These are phyloP conservation scores for Ceratobasidium sp. DNA, from an alignment of 1,284 basidiomycete species.

Conservation along the genomic window DNA sequence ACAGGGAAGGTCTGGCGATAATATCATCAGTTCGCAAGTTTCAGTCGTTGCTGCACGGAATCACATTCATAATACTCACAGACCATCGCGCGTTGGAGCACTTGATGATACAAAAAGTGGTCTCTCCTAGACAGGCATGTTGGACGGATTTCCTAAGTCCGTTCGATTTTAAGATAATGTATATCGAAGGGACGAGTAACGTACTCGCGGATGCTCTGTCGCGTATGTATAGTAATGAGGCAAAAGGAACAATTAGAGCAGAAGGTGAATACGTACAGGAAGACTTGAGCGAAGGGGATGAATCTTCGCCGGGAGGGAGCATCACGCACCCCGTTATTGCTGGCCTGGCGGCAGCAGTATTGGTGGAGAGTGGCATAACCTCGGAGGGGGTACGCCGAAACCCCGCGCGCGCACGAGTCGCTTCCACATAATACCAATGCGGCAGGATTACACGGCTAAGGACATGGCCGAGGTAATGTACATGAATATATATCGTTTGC, in stretches of 20 bases:
- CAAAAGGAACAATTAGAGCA: constrained; percentile 42
- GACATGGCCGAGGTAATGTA: constrained; percentile 47
- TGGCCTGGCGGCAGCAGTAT: neutral
- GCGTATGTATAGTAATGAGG: constrained; percentile 53
- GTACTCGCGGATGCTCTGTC: constrained; percentile 54
- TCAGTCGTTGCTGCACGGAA: neutral
- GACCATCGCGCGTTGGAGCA: constrained; percentile 55
- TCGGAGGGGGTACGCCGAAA: neutral
- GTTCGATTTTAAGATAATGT: constrained; percentile 52
- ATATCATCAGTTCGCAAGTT: constrained; percentile 51
- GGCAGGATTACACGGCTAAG: constrained; percentile 43
- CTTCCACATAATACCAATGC: constrained; percentile 44
- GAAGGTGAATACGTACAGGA: neutral
- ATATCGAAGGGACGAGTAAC: constrained; percentile 49
- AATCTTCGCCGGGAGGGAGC: too few relatives aligned
- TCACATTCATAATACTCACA: neutral
- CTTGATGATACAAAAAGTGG: constrained; percentile 52
- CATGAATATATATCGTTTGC: constrained; percentile 45
- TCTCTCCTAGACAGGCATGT: constrained; percentile 52
- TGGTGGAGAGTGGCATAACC: neutral
- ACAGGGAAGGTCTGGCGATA: constrained; percentile 7
- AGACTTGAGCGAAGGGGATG: neutral
- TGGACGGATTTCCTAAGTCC: constrained; percentile 55
- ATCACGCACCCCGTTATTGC: neutral
- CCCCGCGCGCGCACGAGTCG: neutral